phyloP scores from a whole-genome alignment of 1,284 basidiomycete species.

The Austroboletus sp. region DNA sequence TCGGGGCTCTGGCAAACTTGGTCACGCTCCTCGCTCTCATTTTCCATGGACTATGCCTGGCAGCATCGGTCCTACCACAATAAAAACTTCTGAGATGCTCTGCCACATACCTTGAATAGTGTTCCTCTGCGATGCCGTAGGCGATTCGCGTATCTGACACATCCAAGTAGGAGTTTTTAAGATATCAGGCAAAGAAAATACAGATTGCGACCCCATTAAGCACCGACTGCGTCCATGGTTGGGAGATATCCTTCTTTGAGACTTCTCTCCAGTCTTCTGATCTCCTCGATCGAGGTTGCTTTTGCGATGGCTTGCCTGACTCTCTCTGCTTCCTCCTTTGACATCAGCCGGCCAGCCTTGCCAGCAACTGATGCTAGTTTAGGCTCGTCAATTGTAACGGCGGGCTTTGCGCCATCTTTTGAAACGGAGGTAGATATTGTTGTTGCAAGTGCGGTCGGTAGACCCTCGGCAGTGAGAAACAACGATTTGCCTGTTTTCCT shows the following conservation, averaged over 20 bases:
- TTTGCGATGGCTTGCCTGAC: conserved; percentile 87
- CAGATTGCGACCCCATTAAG: conserved; percentile 39
- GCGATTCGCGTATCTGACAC: not conserved
- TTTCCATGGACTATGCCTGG: conserved; percentile 71
- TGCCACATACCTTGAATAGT: not conserved
- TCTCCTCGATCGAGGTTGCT: conserved; percentile 87
- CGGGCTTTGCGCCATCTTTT: conserved; percentile 50
- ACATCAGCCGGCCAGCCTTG: conserved; percentile 81
- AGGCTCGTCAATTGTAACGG: conserved; percentile 65
- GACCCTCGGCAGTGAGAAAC: conserved; percentile 69
- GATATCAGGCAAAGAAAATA: conserved; percentile 23
- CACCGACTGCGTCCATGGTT: conserved; percentile 65
- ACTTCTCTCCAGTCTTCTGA: conserved; percentile 80
- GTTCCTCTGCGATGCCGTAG: not conserved
- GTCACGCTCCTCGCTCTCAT: conserved; percentile 52
- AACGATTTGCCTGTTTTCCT: conserved; percentile 66
- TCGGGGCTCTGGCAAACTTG: conserved; percentile 63
- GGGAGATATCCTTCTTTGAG: conserved; percentile 82
- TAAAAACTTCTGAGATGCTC: not conserved
- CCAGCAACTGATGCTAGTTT: conserved; percentile 50
- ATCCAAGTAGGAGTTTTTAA: conserved; percentile 1
- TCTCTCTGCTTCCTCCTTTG: conserved; percentile 84
- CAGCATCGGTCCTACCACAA: conserved; percentile 36
- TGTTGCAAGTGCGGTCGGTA: conserved; percentile 77
- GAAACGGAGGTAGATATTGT: conserved; percentile 70